Evolutionary conservation across 2,329 filamentous ascomycete genomes (phyloP).

Genomic region (Diaporthe citriasiana): DNA sequence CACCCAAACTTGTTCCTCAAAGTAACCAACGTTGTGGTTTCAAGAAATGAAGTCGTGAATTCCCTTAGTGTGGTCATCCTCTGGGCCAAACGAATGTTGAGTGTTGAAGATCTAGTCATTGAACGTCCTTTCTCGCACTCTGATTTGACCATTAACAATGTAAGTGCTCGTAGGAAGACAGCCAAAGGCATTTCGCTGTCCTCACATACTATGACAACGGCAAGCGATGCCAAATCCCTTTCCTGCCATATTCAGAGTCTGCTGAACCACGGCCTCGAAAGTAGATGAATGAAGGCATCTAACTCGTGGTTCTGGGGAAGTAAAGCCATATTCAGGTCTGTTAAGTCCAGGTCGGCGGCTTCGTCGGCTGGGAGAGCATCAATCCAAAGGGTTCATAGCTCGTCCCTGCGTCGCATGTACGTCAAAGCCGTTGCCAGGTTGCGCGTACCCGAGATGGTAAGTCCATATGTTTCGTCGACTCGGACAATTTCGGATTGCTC

Average conservation of each 20-base stretch:
- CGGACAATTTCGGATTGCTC: neutral
- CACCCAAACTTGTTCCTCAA: neutral
- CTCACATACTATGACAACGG: neutral
- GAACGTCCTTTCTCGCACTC: neutral
- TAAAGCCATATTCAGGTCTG: neutral
- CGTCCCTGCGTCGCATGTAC: neutral
- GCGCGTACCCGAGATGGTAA: neutral
- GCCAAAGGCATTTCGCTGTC: neutral
- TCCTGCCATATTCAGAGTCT: neutral
- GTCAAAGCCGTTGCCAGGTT: neutral
- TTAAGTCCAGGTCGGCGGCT: neutral
- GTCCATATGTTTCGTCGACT: neutral
- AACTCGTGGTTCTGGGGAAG: neutral
- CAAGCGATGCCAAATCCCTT: neutral
- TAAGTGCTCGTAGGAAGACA: neutral
- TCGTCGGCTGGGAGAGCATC: slow-evolving; percentile 6
- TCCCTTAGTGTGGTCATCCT: neutral
- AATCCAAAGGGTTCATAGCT: neutral
- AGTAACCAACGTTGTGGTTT: neutral
- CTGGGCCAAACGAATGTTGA: neutral
- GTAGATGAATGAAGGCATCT: neutral
- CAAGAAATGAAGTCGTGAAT: neutral
- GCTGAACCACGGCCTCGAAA: neutral
- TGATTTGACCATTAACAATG: neutral
- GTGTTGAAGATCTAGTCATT: neutral